Conservation (phyloP, 2,329 filamentous ascomycete species). For the Fusarium nygamai region DNA sequence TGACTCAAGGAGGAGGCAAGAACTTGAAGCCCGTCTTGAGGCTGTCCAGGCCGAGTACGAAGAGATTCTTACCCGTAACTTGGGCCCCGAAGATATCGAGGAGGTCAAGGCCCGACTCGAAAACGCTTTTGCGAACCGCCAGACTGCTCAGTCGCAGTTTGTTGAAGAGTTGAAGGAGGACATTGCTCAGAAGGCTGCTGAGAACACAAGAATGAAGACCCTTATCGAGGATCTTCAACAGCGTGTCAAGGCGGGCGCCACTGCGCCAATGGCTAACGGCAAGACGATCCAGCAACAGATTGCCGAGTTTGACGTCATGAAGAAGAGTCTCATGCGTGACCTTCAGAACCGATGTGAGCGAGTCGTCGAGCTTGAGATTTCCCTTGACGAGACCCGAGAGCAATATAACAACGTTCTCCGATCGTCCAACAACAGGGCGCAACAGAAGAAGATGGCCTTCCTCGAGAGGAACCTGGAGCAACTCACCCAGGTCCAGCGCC, state of each 20-base stretch:
- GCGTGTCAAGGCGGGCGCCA: slow-evolving; percentile 71
- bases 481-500: slow-evolving; percentile 94
- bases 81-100: slow-evolving; percentile 80
- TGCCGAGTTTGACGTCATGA: slow-evolving; percentile 98
- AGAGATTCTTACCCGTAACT: slow-evolving; percentile 79
- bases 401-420: slow-evolving; percentile 99
- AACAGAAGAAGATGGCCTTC: slow-evolving; percentile 99
- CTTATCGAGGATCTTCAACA: slow-evolving; percentile 84
- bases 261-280: slow-evolving; percentile 74
- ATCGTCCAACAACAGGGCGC: slow-evolving; percentile 95
- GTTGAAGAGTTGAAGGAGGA: slow-evolving; percentile 82
- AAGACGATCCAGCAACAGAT: slow-evolving; percentile 98
- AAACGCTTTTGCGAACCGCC: slow-evolving; percentile 78
- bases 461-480: slow-evolving; percentile 98
- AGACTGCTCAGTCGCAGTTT: slow-evolving; percentile 77
- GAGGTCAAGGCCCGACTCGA: slow-evolving; percentile 85
- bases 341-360: slow-evolving; percentile 98
- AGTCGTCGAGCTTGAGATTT: slow-evolving; percentile 97
- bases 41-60: slow-evolving; percentile 86
- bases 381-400: slow-evolving; percentile 94
- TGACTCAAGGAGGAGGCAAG: slow-evolving; percentile 74
- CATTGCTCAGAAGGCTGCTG: slow-evolving; percentile 78
- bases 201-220: slow-evolving; percentile 82
- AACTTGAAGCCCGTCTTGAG: slow-evolving; percentile 80
- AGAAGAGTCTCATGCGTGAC: slow-evolving; percentile 99